Evolutionary conservation across 2,329 filamentous ascomycete genomes (phyloP).

Genomic region (Zasmidium citrigriseum): DNA sequence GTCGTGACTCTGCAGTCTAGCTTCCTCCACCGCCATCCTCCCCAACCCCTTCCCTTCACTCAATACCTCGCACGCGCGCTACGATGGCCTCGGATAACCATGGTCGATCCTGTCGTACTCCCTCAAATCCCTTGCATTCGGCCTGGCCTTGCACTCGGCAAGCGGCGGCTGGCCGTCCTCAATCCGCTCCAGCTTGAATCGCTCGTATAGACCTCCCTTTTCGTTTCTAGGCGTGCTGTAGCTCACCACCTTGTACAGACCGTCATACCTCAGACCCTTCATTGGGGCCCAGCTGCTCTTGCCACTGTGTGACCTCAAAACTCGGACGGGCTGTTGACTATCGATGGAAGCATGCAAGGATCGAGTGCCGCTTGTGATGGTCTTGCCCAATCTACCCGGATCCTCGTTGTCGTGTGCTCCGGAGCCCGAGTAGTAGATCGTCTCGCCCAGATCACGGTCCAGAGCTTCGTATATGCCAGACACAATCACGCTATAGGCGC

Average conservation of each 20-base stretch:
- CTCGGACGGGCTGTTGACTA: constrained; percentile 19
- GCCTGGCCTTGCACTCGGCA: constrained; percentile 12
- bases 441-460: constrained; percentile 26
- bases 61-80: no score
- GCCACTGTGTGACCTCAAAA: constrained; percentile 23
- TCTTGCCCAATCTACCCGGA: constrained; percentile 16
- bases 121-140: constrained; percentile 19
- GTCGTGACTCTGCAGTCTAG: neutral
- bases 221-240: constrained; percentile 17
- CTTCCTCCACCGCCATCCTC: neutral
- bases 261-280: constrained; percentile 29
- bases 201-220: constrained; percentile 30
- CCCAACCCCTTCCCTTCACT: neutral
- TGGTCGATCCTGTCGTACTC: constrained; percentile 23
- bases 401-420: constrained; percentile 26
- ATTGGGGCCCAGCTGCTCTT: constrained; percentile 16
- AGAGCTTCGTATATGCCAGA: constrained; percentile 27
- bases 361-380: constrained; percentile 19
- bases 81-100: constrained; percentile 9
- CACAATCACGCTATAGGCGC: constrained; percentile 29
- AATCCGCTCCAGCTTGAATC: constrained; percentile 26
- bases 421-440: constrained; percentile 29
- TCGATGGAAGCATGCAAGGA: constrained; percentile 20
- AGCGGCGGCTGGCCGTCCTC: constrained; percentile 17
- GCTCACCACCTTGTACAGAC: constrained; percentile 24